Conservation (phyloP, 2,329 filamentous ascomycete genomes). For the Trichophyton rubrum region DNA sequence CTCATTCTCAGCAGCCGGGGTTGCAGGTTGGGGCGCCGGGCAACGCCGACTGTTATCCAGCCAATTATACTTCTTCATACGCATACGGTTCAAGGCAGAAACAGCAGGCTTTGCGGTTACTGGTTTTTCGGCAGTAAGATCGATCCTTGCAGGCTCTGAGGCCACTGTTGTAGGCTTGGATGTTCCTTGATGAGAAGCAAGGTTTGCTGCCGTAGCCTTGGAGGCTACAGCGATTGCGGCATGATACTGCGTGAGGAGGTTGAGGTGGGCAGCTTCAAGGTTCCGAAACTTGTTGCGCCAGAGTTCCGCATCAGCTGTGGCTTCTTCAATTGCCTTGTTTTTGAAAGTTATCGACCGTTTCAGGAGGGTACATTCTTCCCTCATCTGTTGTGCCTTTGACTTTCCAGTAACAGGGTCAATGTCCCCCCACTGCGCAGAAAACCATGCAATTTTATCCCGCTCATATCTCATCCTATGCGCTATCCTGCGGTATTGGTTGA, state of each 20-base stretch:
- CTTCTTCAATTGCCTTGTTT: conserved; percentile 16
- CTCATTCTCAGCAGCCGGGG: not conserved
- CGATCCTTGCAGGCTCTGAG: conserved; percentile 10
- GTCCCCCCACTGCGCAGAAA: conserved; percentile 15
- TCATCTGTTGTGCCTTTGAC: conserved; percentile 13
- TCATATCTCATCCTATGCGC: conserved; percentile 19
- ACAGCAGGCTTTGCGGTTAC: not conserved
- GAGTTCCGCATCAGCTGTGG: conserved; percentile 19
- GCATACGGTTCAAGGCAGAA: conserved; percentile 18
- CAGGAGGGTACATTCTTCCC: conserved; percentile 11
- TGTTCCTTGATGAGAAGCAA: not conserved
- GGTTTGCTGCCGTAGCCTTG: not conserved
- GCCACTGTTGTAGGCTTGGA: conserved; percentile 10
- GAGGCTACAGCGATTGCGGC: not conserved
- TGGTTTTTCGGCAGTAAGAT: conserved; percentile 9
- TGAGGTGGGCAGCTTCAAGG: not conserved
- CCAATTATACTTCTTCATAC: conserved; percentile 24
- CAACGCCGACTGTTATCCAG: conserved; percentile 13
- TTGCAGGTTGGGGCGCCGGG: not conserved
- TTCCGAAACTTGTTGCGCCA: conserved; percentile 20
- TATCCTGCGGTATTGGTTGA: conserved; percentile 16
- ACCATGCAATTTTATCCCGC: conserved; percentile 20
- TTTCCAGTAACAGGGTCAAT: conserved; percentile 22
- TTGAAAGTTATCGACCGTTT: conserved; percentile 18
- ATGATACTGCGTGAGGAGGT: not conserved